A percentile compares a stretch with the other conserved stretches of the same genome.
Evolutionary conservation across 2,329 filamentous ascomycete species (phyloP).

Genomic region (Colletotrichum graminicola): DNA sequence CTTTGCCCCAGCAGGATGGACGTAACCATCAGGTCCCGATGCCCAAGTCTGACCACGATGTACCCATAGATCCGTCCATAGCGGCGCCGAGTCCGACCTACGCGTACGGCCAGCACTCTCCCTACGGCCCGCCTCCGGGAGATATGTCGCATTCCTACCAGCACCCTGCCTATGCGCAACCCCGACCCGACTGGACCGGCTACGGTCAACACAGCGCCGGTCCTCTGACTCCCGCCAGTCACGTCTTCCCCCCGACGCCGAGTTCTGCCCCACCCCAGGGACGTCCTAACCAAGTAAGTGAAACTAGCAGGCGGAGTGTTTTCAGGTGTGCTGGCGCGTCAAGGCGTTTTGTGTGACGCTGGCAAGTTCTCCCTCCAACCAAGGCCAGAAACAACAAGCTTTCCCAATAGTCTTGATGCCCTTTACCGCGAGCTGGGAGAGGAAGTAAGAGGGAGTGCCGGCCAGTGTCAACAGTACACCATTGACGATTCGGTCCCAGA

Average conservation of each 20-base stretch:
- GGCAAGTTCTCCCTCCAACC: neutral
- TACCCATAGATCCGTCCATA: conserved; percentile 99
- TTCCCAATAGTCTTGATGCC: neutral
- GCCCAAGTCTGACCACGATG: conserved; percentile 94
- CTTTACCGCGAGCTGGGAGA: too few species aligned
- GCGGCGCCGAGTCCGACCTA: conserved; percentile 94
- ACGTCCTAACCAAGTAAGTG: conserved; percentile 71
- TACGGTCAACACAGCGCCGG: conserved; percentile 69
- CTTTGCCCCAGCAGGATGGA: conserved; percentile 86
- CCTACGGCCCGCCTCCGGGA: conserved; percentile 84
- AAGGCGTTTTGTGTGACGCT: too few species aligned
- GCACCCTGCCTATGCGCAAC: conserved; percentile 74
- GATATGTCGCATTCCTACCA: conserved; percentile 87
- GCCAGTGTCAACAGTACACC: neutral
- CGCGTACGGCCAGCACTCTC: conserved; percentile 84
- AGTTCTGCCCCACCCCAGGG: conserved; percentile 67
- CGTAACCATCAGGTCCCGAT: conserved; percentile 80
- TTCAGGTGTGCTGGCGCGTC: neutral
- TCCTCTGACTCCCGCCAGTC: conserved; percentile 64
- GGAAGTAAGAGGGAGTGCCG: neutral
- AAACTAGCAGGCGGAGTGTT: neutral
- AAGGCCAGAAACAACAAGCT: neutral
- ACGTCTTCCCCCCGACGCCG: conserved; percentile 68
- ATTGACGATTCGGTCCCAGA: neutral
- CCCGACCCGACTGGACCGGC: conserved; percentile 80